Evolutionary conservation across 2,329 filamentous ascomycete genomes (phyloP), one percentile per base, ranked within the genome.

Genomic region (Emergomyces orientalis): DNA sequence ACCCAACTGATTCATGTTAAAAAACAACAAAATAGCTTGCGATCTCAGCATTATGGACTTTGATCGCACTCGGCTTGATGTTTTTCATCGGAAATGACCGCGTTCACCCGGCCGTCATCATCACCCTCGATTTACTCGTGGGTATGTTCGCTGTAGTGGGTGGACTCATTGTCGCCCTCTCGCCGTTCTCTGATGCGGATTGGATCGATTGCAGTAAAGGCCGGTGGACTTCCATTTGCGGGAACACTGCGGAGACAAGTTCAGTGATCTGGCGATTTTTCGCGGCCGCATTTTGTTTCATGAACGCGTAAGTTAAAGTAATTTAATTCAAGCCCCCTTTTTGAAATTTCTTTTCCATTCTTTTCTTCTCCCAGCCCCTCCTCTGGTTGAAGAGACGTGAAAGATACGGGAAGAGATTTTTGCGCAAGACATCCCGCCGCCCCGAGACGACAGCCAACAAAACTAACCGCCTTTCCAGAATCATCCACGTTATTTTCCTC

Each of bases 111-210:
- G 22, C 43, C n/a, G 19, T n/a, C 54, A 51, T 37, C 55, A 39
- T 62, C 54, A 51, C 54, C 34, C 67, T 72, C 17, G 71, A 71
- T 6, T 68, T 70, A 3, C 57, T 72, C 1, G 30, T 67, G 1
- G 70, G 69, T 3, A 32, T 72, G 0, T 55, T 69, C 22, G 41
- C 66, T 1, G 60, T 71, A 11, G 66, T 37, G 1, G 59, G 66
- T 1, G 57, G 64, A 0, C 3, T 67, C 19, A 13, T 17, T 7
- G 41, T 51, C 17, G 27, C 56, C 14, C 7, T 51, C 13, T 62
- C 61, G 11, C 54, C 61, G n/a, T 62, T 51, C 22, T 17, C 61
- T 8, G 43, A 39, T 4, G n/a, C 49, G 19, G 14, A 17, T 37
- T 62, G 61, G 61, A 62, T 62, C 54, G 37, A 25, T 13, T 62